Percentiles rank a stretch among this genome's conserved stretches.
phyloP scores from a whole-genome alignment of 805 yeast genomes.

The Kodamaea restingae region DNA sequence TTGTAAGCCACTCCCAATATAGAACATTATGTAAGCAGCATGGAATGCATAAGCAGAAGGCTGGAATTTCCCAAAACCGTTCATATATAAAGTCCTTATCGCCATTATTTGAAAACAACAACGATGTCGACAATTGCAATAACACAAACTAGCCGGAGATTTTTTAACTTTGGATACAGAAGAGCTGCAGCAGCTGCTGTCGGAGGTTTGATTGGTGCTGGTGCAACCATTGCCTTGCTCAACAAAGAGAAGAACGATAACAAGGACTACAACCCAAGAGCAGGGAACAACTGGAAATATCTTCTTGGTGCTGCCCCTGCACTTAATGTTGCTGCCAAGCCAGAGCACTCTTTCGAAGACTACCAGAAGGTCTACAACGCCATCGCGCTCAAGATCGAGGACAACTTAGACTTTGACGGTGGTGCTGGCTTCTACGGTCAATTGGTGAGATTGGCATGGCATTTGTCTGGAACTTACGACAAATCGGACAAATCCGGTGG shows the following conservation, averaged over 20 bases:
- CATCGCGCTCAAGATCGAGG: conserved; percentile 45
- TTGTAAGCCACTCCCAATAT: too few relatives aligned
- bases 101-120: not conserved
- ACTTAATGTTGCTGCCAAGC: conserved; percentile 18
- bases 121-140: conserved; percentile 12
- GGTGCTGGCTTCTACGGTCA: conserved; percentile 38
- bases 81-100: not conserved
- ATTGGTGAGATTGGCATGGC: conserved; percentile 39
- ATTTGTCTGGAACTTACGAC: conserved; percentile 31
- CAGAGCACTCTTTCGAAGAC: conserved; percentile 42
- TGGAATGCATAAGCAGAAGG: not conserved
- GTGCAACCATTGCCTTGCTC: conserved; percentile 17
- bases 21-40: not conserved
- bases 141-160: conserved; percentile 6
- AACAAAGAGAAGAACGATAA: conserved; percentile 15
- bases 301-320: conserved; percentile 8
- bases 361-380: conserved; percentile 69
- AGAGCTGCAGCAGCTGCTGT: conserved; percentile 9
- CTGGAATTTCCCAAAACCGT: not conserved
- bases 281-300: conserved; percentile 10
- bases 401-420: conserved; percentile 25
- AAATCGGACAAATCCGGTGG: conserved; percentile 29
- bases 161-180: conserved; percentile 3
- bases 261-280: conserved; percentile 9
- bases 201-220: conserved; percentile 24